Evolutionary conservation across 192 early-diverging fungal species (phyloP), one percentile per base, ranked within the genome.

Genomic region (Lunasporangiospora selenospora): DNA sequence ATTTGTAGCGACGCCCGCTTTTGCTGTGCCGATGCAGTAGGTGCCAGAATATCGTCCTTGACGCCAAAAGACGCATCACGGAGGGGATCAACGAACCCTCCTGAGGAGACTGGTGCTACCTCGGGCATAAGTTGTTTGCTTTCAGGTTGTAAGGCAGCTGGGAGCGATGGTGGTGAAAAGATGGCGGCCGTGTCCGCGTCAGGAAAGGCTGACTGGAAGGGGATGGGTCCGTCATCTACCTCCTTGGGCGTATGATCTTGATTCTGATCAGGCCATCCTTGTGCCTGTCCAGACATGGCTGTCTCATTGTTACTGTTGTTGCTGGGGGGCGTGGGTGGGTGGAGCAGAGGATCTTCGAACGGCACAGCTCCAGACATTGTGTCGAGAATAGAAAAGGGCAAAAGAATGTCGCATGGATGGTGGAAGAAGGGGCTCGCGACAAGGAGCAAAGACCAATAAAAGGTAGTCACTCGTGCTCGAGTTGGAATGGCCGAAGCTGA

Each of bases 201-300:
- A n/a, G 69, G 43, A 26, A 48, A 37, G 12, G 37, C 19, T 2
- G 63, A 27, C 30, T 46, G 31, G 30, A 73, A 73, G 4, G 69
- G 69, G 29, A 73, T 73, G 40, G 69, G 69, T 2, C 69, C 69
- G 29, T 73, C 69, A 50, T 73, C 69, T 27, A 63, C 38, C 23
- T n/a, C n/a, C n/a, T n/a, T n/a, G n/a, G n/a, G n/a, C n/a, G n/a
- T n/a, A n/a, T n/a, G n/a, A n/a, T n/a, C n/a, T n/a, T n/a, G n/a
- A n/a, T n/a, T n/a, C n/a, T n/a, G n/a, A n/a, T n/a, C n/a, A n/a
- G n/a, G n/a, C n/a, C n/a, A n/a, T n/a, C n/a, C n/a, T n/a, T 52
- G 55, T 15, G 16, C 44, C 6, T 53, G 36, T 0, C 21, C 21
- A 6, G 4, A 23, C 29, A 33, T 48, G 16, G 40, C 36, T 31